A percentile compares a stretch with the other conserved stretches of the same genome.
These are phyloP conservation scores for Psilocybe tampanensis DNA, from an alignment of 768 basidiomycete genomes.

Conservation along the genomic window DNA sequence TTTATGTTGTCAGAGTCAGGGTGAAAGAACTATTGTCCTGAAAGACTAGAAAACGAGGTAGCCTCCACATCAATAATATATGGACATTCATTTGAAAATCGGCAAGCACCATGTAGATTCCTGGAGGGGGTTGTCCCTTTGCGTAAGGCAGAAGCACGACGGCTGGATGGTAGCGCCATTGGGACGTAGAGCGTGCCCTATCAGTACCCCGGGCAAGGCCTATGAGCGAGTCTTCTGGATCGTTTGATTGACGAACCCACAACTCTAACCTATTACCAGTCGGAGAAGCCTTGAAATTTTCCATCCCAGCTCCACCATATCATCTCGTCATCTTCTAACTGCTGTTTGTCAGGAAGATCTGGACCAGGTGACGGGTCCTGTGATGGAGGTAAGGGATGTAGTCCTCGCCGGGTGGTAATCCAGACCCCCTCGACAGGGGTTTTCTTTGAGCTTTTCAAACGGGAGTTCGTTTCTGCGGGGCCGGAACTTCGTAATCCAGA, in stretches of 20 bases:
- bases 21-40: neutral
- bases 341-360: neutral
- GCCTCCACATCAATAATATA: neutral
- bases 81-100: neutral
- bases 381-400: conserved; percentile 10
- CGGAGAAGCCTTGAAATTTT: conserved; percentile 51
- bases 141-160: neutral
- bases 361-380: neutral
- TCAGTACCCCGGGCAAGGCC: neutral
- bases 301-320: conserved; percentile 70
- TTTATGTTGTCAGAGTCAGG: neutral
- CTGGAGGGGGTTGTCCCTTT: neutral
- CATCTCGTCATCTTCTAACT: conserved; percentile 45
- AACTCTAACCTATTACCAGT: conserved; percentile 40
- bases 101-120: neutral
- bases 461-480: neutral
- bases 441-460: conserved; percentile 21
- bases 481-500: conserved; percentile 25
- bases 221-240: neutral
- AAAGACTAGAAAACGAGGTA: neutral
- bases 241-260: neutral
- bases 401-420: conserved; percentile 36
- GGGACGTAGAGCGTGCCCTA: too few species aligned
- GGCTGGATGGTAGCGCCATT: too few species aligned
- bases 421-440: conserved; percentile 49